Percentiles rank a stretch among this genome's conserved stretches.
Evolutionary conservation across 2,329 filamentous ascomycete genomes (phyloP).

Genomic region (Alternaria longipes): DNA sequence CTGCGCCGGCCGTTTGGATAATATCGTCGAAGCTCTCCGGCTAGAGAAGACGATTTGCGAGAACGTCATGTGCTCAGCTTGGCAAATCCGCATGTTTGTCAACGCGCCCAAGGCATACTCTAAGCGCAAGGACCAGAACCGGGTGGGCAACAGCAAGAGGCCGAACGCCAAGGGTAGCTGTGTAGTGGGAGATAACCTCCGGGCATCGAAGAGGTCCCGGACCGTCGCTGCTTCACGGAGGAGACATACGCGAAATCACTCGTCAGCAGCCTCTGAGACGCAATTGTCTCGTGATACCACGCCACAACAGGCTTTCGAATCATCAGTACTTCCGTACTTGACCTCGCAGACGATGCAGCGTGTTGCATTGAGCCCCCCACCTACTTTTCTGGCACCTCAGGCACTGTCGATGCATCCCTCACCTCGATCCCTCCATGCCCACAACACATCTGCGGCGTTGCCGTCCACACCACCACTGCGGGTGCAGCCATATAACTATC

Average conservation of each 20-base stretch:
- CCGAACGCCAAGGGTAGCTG: constrained; percentile 29
- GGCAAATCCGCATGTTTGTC: constrained; percentile 50
- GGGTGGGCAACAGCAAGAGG: constrained; percentile 48
- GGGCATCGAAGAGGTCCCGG: constrained; percentile 21
- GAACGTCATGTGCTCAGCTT: constrained; percentile 48
- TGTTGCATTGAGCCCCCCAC: constrained; percentile 3
- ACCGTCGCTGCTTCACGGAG: constrained; percentile 1
- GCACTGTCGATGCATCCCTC: not conserved
- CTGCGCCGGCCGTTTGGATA: constrained; percentile 41
- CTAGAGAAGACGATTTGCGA: constrained; percentile 51
- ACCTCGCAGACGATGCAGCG: not conserved
- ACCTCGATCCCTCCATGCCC: not conserved
- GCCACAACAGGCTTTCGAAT: constrained; percentile 12
- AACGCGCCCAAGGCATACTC: constrained; percentile 49
- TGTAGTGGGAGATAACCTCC: constrained; percentile 6
- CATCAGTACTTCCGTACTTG: constrained; percentile 10
- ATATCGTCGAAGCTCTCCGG: constrained; percentile 42
- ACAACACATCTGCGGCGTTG: constrained; percentile 4
- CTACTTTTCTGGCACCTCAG: not conserved
- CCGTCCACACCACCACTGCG: not conserved
- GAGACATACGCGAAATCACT: constrained; percentile 15
- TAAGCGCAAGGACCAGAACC: constrained; percentile 45
- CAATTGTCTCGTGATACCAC: constrained; percentile 15
- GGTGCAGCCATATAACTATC: not conserved
- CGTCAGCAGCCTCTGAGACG: constrained; percentile 13